phyloP scores from a whole-genome alignment of 352 stramenopile genomes.

The Phytopythium chamaehyphon region DNA sequence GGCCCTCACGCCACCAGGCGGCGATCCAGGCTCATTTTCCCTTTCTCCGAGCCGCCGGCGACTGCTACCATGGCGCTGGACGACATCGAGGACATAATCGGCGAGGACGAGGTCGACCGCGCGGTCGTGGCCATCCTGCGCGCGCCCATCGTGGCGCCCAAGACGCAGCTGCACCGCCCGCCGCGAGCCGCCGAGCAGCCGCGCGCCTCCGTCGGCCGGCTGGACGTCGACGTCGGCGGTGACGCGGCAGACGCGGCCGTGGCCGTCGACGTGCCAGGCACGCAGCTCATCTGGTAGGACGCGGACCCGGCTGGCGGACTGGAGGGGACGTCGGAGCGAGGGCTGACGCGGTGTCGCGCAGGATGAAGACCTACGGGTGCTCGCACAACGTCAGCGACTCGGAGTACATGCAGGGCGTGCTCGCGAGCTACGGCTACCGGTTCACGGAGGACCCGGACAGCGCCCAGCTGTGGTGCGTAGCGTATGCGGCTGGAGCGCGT shows the following conservation, averaged over 20 bases:
- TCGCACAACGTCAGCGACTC: conserved; percentile 92
- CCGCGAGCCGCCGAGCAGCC: conserved; percentile 11
- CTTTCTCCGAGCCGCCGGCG: neutral
- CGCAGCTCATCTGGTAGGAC: conserved; percentile 62
- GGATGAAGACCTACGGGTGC: conserved; percentile 91
- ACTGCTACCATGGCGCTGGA: conserved; percentile 25
- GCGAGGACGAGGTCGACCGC: conserved; percentile 59
- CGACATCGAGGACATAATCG: conserved; percentile 84
- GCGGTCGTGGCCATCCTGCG: conserved; percentile 38
- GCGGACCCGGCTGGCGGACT: neutral
- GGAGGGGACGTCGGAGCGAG: neutral
- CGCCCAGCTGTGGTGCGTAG: conserved; percentile 75
- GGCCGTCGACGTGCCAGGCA: conserved; percentile 43
- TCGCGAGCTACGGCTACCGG: conserved; percentile 88
- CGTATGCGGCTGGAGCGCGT: too few species aligned
- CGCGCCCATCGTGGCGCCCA: conserved; percentile 59
- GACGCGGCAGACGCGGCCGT: conserved; percentile 6
- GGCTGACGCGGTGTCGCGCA: conserved; percentile 5
- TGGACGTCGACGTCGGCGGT: neutral
- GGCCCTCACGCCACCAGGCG: too few species aligned
- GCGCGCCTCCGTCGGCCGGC: neutral
- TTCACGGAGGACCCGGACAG: conserved; percentile 71
- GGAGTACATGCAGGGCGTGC: conserved; percentile 92
- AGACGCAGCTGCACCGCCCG: conserved; percentile 28
- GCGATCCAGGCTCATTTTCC: too few species aligned